Conservation (phyloP, 148 eudicot species). For the Camellia japonica region DNA sequence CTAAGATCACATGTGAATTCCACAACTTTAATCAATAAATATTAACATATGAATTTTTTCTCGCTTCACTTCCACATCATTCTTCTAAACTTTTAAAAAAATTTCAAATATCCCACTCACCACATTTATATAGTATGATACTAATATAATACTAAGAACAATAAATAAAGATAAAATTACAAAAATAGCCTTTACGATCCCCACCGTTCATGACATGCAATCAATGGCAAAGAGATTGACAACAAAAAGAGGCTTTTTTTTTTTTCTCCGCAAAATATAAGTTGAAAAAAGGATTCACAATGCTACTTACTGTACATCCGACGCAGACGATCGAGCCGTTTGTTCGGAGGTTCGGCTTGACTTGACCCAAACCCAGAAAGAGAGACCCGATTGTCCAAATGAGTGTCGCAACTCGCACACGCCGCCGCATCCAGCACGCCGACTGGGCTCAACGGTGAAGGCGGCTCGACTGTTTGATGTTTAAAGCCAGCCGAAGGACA, state of each 20-base stretch:
- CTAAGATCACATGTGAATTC: too few relatives aligned
- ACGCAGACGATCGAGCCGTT: conserved; percentile 15
- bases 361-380: background rate
- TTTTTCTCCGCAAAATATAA: background rate
- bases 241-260: background rate
- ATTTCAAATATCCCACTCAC: too few relatives aligned
- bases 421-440: conserved; percentile 33
- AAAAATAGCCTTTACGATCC: background rate
- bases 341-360: conserved; percentile 12
- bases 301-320: background rate
- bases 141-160: too few relatives aligned
- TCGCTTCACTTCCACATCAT: too few relatives aligned
- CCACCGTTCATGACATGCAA: background rate
- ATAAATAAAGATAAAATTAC: too few relatives aligned
- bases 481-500: conserved; percentile 21
- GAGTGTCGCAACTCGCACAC: conserved; percentile 26
- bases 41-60: too few relatives aligned
- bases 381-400: conserved; percentile 1
- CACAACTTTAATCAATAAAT: too few relatives aligned
- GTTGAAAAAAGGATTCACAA: background rate
- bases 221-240: background rate
- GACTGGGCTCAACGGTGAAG: conserved; percentile 24
- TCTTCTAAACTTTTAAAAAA: too few relatives aligned
- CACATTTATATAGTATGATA: too few relatives aligned
- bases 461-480: background rate